phyloP scores from a whole-genome alignment of 305 asterid genomes.

The Galium porrigens region DNA sequence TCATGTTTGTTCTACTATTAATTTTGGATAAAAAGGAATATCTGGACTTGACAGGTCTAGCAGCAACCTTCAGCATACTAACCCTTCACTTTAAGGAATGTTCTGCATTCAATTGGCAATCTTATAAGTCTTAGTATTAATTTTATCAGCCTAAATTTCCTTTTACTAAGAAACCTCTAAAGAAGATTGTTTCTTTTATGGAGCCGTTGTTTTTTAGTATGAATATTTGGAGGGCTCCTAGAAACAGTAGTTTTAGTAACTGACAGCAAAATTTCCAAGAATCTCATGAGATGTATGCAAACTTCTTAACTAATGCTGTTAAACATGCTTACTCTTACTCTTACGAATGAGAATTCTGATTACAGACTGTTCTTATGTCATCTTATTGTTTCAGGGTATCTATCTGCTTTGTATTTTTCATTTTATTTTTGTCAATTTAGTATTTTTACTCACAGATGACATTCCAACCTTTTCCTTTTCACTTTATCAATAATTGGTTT shows the following conservation, averaged over 20 bases:
- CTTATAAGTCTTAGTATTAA: background rate
- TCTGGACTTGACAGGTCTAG: too few relatives aligned
- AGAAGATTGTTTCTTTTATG: background rate
- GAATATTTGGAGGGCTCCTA: background rate
- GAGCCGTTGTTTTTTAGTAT: too few relatives aligned
- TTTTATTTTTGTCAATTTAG: background rate
- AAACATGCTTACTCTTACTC: background rate
- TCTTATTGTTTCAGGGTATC: background rate
- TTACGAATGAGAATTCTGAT: background rate
- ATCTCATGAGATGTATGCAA: background rate
- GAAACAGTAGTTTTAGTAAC: background rate
- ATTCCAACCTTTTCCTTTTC: conserved; percentile 1
- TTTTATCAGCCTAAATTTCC: background rate
- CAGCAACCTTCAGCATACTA: background rate
- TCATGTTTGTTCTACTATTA: too few relatives aligned
- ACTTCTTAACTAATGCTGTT: background rate
- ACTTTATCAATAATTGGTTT: background rate
- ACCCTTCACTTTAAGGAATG: background rate
- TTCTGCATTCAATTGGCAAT: background rate
- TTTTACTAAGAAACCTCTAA: background rate
- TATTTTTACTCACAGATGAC: background rate
- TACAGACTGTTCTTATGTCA: background rate
- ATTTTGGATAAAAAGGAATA: too few relatives aligned
- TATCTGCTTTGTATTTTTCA: background rate
- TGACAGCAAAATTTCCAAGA: background rate